A percentile compares a stretch with the other conserved stretches of the same genome.
Evolutionary conservation across 73 alveolate species (phyloP).

Genomic region (Paramecium primaurelia): DNA sequence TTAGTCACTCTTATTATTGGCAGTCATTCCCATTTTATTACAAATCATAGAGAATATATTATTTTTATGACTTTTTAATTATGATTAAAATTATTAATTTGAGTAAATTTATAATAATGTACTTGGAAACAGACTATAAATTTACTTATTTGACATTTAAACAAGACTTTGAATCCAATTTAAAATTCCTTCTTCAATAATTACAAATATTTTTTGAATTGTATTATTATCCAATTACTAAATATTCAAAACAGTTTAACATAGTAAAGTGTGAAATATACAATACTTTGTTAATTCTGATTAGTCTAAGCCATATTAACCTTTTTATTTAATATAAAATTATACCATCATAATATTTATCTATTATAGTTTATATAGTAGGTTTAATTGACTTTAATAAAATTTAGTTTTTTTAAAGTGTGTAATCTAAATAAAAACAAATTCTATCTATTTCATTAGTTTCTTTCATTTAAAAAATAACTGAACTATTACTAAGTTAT

Average conservation of each 20-base stretch:
- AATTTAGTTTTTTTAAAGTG: background rate
- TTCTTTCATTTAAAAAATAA: slow-evolving; percentile 51
- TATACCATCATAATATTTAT: background rate
- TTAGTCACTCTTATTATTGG: background rate
- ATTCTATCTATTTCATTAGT: slow-evolving; percentile 49
- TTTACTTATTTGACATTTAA: background rate
- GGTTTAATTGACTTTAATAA: background rate
- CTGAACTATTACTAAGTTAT: background rate
- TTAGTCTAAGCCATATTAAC: slow-evolving; percentile 11
- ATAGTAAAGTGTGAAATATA: slow-evolving; percentile 30
- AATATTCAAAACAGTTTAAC: background rate
- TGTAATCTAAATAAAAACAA: slow-evolving; percentile 40
- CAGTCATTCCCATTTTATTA: background rate
- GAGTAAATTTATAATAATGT: background rate
- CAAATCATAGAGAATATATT: background rate
- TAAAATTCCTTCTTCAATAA: slow-evolving; percentile 16
- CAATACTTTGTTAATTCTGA: slow-evolving; percentile 54
- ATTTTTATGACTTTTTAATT: background rate
- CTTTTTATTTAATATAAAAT: background rate
- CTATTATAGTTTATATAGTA: slow-evolving; percentile 6
- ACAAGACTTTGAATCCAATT: background rate
- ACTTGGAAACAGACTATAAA: background rate
- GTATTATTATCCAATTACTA: background rate
- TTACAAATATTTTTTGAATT: background rate
- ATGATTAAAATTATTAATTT: background rate